These are phyloP conservation scores for Arthroderma sp. DNA, from an alignment of 2,329 filamentous ascomycete genomes.

Conservation along the genomic window DNA sequence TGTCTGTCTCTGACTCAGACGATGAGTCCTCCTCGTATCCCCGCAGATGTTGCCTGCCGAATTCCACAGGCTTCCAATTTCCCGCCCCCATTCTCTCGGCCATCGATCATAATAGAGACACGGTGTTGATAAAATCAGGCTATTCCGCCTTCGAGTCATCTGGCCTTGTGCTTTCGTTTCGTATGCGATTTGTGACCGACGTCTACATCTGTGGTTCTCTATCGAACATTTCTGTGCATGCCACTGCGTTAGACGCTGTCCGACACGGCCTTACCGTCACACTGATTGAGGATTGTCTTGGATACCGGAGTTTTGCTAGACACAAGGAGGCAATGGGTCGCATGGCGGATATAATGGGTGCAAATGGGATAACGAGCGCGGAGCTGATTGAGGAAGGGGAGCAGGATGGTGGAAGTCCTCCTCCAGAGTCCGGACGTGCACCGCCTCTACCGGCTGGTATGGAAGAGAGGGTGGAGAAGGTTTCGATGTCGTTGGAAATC, in stretches of 20 bases:
- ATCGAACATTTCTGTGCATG: constrained; percentile 78
- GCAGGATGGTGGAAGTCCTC: too few species aligned
- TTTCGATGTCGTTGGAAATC: too few species aligned
- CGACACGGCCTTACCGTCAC: constrained; percentile 79
- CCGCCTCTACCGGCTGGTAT: too few species aligned
- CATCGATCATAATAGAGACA: constrained; percentile 39
- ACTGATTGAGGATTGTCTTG: constrained; percentile 76
- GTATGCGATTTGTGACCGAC: constrained; percentile 79
- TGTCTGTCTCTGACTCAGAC: constrained; percentile 16
- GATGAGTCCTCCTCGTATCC: constrained; percentile 12
- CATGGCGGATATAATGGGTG: constrained; percentile 63
- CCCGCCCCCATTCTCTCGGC: constrained; percentile 36
- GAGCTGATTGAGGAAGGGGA: constrained; percentile 40
- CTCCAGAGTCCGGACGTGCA: too few species aligned
- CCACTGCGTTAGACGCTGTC: constrained; percentile 81
- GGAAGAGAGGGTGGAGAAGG: too few species aligned
- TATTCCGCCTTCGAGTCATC: constrained; percentile 80
- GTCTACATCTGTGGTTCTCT: constrained; percentile 79
- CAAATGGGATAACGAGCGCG: constrained; percentile 47
- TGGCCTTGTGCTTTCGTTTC: constrained; percentile 58
- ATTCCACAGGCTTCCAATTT: constrained; percentile 36
- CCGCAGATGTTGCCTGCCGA: constrained; percentile 27
- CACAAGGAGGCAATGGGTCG: constrained; percentile 58
- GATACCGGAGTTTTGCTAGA: constrained; percentile 56
- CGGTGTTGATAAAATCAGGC: constrained; percentile 53